A percentile compares a stretch with the other conserved stretches of the same genome.
Evolutionary conservation across 2,329 filamentous ascomycete species (phyloP).

Genomic region (Ophiostoma quercus): DNA sequence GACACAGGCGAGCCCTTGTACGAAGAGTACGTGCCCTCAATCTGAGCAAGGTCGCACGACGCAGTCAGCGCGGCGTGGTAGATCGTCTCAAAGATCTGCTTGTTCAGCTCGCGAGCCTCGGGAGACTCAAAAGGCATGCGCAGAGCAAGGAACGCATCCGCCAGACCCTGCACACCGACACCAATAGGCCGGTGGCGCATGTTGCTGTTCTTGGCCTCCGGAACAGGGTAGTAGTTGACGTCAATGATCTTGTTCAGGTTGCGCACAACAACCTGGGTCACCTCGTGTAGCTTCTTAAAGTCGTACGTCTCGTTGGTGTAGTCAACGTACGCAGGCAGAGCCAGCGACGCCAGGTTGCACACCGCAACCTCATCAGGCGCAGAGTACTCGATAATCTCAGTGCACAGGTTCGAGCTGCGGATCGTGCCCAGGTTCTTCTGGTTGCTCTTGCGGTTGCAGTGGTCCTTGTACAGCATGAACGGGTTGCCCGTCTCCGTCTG

Average conservation of each 20-base stretch:
- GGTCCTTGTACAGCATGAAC: slow-evolving; percentile 99
- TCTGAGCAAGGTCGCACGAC: slow-evolving; percentile 78
- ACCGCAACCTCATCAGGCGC: slow-evolving; percentile 97
- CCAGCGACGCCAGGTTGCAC: slow-evolving; percentile 93
- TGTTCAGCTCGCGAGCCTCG: slow-evolving; percentile 89
- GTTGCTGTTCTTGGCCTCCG: slow-evolving; percentile 91
- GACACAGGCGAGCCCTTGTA: slow-evolving; percentile 93
- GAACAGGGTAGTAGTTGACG: slow-evolving; percentile 96
- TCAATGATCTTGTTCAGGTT: slow-evolving; percentile 99
- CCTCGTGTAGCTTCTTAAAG: slow-evolving; percentile 95
- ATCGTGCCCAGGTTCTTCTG: slow-evolving; percentile 99
- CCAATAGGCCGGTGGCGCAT: slow-evolving; percentile 94
- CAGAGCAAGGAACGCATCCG: slow-evolving; percentile 94
- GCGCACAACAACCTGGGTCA: slow-evolving; percentile 82
- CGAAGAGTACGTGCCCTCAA: slow-evolving; percentile 77
- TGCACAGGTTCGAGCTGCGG: slow-evolving; percentile 97
- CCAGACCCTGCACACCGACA: slow-evolving; percentile 94
- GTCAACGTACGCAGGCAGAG: slow-evolving; percentile 86
- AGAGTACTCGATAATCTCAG: slow-evolving; percentile 96
- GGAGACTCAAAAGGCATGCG: slow-evolving; percentile 95
- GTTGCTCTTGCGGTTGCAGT: slow-evolving; percentile 98
- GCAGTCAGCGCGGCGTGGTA: slow-evolving; percentile 92
- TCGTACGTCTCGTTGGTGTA: slow-evolving; percentile 79
- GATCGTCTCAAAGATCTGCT: slow-evolving; percentile 98
- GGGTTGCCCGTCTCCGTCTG: slow-evolving; percentile 99